phyloP scores from a whole-genome alignment of 768 basidiomycete species.

The Tulasnella sp. region DNA sequence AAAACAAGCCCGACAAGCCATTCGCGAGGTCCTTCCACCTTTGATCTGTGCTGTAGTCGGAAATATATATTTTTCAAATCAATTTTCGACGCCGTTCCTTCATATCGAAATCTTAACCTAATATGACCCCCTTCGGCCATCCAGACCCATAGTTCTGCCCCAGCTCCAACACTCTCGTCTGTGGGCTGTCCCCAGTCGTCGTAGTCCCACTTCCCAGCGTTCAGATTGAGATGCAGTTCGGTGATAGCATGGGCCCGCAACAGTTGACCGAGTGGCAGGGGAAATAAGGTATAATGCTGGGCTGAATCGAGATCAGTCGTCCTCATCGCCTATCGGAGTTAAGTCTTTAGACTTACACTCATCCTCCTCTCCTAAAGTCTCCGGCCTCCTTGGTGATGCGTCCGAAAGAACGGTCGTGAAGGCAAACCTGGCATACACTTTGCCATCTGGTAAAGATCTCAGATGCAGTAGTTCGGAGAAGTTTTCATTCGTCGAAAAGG shows the following conservation, averaged over 20 bases:
- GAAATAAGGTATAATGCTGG: conserved; percentile 81
- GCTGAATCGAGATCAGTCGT: conserved; percentile 31
- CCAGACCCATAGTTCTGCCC: conserved; percentile 89
- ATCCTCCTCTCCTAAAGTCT: conserved; percentile 35
- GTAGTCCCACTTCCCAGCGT: conserved; percentile 88
- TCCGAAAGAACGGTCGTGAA: conserved; percentile 56
- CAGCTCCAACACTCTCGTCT: conserved; percentile 64
- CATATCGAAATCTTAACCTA: not conserved
- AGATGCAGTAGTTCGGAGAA: conserved; percentile 44
- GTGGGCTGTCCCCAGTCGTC: conserved; percentile 72
- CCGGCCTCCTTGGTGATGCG: conserved; percentile 46
- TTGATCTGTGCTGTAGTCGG: conserved; percentile 55
- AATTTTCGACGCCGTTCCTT: not conserved
- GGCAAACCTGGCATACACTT: conserved; percentile 65
- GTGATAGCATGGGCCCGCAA: conserved; percentile 75
- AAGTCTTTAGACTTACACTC: conserved; percentile 31
- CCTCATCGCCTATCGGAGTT: not conserved
- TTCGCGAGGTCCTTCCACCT: conserved; percentile 83
- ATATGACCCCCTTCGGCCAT: conserved; percentile 44
- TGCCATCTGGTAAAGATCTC: conserved; percentile 66
- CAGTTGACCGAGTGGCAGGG: conserved; percentile 77
- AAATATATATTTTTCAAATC: not conserved
- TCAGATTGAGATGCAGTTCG: conserved; percentile 80
- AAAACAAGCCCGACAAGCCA: conserved; percentile 86
- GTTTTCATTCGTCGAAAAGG: conserved; percentile 21